Percentiles rank a stretch among this genome's conserved stretches.
Evolutionary conservation across 768 basidiomycete genomes (phyloP).

Genomic region (Porphyrellus cyaneotinctus): DNA sequence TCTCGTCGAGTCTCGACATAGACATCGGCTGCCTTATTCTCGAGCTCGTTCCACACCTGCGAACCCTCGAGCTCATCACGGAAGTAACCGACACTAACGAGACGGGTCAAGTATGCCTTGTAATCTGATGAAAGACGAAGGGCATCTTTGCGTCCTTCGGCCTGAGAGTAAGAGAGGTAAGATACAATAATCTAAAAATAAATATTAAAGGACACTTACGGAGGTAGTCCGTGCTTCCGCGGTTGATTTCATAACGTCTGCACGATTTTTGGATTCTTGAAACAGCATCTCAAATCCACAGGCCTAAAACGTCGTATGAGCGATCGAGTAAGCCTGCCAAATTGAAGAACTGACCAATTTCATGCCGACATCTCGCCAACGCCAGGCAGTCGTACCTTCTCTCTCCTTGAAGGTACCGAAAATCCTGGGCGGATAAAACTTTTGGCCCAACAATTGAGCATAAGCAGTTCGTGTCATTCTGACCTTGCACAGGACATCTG

Average conservation of each 20-base stretch:
- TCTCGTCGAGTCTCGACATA: conserved; percentile 60
- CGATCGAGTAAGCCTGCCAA: background rate
- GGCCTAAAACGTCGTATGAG: conserved; percentile 45
- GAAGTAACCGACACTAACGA: conserved; percentile 71
- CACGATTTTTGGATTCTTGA: conserved; percentile 70
- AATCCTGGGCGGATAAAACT: conserved; percentile 85
- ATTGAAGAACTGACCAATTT: conserved; percentile 63
- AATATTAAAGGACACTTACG: conserved; percentile 35
- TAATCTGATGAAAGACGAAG: conserved; percentile 68
- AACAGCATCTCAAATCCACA: conserved; percentile 98
- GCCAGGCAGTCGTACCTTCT: conserved; percentile 64
- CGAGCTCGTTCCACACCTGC: conserved; percentile 65
- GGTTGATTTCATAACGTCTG: conserved; percentile 34
- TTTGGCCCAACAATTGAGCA: conserved; percentile 89
- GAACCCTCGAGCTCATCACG: conserved; percentile 75
- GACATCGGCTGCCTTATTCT: conserved; percentile 61
- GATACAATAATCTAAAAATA: background rate
- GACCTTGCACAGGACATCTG: conserved; percentile 57
- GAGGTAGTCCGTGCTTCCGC: conserved; percentile 41
- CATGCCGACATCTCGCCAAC: conserved; percentile 85
- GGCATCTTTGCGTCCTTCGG: conserved; percentile 62
- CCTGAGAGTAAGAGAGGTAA: conserved; percentile 33
- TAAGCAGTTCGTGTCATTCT: conserved; percentile 88
- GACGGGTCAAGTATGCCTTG: conserved; percentile 61
- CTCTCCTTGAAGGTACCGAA: conserved; percentile 72